These are phyloP conservation scores for Erodium texanum DNA, from an alignment of 441 rosid species.

Conservation along the genomic window DNA sequence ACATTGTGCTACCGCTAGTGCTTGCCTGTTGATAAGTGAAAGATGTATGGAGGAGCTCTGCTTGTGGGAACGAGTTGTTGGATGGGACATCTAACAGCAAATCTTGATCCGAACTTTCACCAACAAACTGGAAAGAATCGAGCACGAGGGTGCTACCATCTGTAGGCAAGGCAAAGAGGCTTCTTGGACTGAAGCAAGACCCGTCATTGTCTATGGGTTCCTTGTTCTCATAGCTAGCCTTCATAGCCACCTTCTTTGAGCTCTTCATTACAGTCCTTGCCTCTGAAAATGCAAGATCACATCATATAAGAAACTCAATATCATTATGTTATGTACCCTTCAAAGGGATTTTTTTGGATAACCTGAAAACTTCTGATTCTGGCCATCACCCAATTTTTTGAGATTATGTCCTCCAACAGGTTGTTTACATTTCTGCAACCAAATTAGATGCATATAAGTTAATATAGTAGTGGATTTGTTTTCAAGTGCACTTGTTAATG, in stretches of 20 bases:
- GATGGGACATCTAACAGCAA: constrained; percentile 79
- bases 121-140: constrained; percentile 46
- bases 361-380: constrained; percentile 43
- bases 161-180: constrained; percentile 60
- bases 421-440: constrained; percentile 32
- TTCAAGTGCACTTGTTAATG: not conserved
- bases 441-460: constrained; percentile 14
- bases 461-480: not conserved
- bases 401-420: constrained; percentile 21
- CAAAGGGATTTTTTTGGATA: constrained; percentile 11
- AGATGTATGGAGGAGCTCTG: constrained; percentile 73
- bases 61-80: constrained; percentile 73
- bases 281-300: constrained; percentile 27
- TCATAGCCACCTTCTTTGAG: constrained; percentile 51
- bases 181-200: constrained; percentile 70
- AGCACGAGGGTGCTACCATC: constrained; percentile 52
- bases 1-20: constrained; percentile 43
- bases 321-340: not conserved
- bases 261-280: constrained; percentile 47
- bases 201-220: constrained; percentile 50
- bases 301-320: not conserved
- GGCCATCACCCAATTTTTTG: constrained; percentile 40
- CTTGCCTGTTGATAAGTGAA: constrained; percentile 42
- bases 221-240: constrained; percentile 45
- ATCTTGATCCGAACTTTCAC: constrained; percentile 65